These are phyloP conservation scores for Pseudoturritis turrita DNA, from an alignment of 345 rosid genomes.

Conservation along the genomic window DNA sequence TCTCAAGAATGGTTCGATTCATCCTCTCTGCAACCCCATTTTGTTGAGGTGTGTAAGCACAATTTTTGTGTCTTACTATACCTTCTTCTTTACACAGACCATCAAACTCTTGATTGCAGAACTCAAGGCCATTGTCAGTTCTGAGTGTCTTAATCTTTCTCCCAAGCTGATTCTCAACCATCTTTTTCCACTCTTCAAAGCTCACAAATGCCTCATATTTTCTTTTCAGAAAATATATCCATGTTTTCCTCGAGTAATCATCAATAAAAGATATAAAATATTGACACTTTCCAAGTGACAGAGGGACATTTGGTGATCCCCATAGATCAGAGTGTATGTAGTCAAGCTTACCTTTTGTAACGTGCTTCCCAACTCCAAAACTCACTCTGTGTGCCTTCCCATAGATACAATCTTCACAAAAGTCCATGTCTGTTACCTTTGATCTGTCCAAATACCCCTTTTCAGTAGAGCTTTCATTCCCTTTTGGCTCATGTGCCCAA, in stretches of 20 bases:
- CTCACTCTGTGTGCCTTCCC: too few relatives aligned
- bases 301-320: too few relatives aligned
- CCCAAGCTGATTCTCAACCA: neutral
- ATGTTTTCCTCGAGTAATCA: neutral
- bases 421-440: too few relatives aligned
- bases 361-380: too few relatives aligned
- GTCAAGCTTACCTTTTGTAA: too few relatives aligned
- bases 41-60: neutral
- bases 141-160: too few relatives aligned
- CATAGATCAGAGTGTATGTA: too few relatives aligned
- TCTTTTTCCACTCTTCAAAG: neutral
- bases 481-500: too few relatives aligned
- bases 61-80: neutral
- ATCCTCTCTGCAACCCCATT: neutral
- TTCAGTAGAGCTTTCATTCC: too few relatives aligned
- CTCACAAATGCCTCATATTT: neutral
- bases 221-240: neutral
- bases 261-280: neutral
- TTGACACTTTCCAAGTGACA: neutral
- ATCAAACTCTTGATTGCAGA: neutral
- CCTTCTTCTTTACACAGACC: neutral
- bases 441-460: too few relatives aligned
- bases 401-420: too few relatives aligned
- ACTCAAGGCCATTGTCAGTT: neutral
- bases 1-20: too few relatives aligned